Percentiles rank a stretch among this genome's conserved stretches.
These are phyloP conservation scores for Podospora comata DNA, from an alignment of 495 filamentous ascomycete species.

Conservation along the genomic window DNA sequence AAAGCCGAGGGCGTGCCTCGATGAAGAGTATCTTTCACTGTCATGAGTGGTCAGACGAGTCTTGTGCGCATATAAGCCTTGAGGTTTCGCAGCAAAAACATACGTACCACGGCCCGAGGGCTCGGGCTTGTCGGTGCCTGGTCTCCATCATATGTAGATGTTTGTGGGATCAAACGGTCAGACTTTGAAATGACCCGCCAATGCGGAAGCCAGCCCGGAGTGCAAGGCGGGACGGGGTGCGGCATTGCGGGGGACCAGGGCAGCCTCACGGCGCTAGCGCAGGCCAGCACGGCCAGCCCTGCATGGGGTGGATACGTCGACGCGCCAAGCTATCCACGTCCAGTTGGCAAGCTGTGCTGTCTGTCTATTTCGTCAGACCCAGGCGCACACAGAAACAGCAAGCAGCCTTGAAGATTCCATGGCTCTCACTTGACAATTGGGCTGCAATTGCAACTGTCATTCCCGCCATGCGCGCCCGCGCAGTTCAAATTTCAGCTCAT, in stretches of 20 bases:
- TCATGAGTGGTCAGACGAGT: background rate
- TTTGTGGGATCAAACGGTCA: too few relatives aligned
- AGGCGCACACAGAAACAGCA: background rate
- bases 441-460: background rate
- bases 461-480: background rate
- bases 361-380: background rate
- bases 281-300: background rate
- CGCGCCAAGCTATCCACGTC: background rate
- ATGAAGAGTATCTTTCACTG: conserved; percentile 31
- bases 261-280: background rate
- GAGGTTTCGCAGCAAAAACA: background rate
- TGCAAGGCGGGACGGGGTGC: too few relatives aligned
- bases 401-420: background rate
- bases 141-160: background rate
- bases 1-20: conserved; percentile 32
- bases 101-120: conserved; percentile 24
- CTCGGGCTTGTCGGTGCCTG: conserved; percentile 8
- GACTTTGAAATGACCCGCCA: too few relatives aligned
- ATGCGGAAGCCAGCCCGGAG: too few relatives aligned
- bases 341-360: background rate
- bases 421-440: background rate
- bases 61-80: background rate
- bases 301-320: background rate
- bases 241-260: background rate
- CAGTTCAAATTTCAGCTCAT: conserved; percentile 1